Evolutionary conservation across 805 yeast species (phyloP).

Genomic region (Yamadazyma nakazawae): DNA sequence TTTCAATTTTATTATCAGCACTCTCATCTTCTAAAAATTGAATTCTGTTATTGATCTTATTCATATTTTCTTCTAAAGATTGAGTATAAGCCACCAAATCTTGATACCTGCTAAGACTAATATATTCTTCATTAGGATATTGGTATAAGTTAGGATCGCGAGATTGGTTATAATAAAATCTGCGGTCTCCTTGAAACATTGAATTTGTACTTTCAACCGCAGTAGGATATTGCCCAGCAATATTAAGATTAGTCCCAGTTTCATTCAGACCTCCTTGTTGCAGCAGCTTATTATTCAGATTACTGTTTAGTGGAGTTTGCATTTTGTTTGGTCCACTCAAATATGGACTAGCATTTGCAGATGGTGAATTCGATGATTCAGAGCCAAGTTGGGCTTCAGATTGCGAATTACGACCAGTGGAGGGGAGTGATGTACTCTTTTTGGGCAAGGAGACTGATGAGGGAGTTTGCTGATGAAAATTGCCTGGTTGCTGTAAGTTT

Average conservation of each 20-base stretch:
- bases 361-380: background rate
- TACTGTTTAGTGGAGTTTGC: background rate
- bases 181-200: slow-evolving; percentile 3
- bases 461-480: background rate
- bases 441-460: background rate
- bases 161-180: slow-evolving; percentile 6
- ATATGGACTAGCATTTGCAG: background rate
- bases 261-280: background rate
- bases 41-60: slow-evolving; percentile 25
- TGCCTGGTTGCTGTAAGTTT: background rate
- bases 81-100: slow-evolving; percentile 34
- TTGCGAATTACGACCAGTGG: background rate
- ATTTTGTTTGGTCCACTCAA: background rate
- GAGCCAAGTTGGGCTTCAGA: background rate
- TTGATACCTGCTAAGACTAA: slow-evolving; percentile 29
- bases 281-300: background rate
- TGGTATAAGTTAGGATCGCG: slow-evolving; percentile 7
- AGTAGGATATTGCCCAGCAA: slow-evolving; percentile 3
- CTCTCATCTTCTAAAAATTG: slow-evolving; percentile 25
- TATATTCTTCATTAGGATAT: slow-evolving; percentile 17
- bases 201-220: background rate
- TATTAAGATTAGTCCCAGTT: background rate
- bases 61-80: slow-evolving; percentile 26
- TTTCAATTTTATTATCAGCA: slow-evolving; percentile 15
- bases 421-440: background rate